Conservation (phyloP, 2,329 filamentous ascomycete genomes). For the Colletotrichum eremochloae region DNA sequence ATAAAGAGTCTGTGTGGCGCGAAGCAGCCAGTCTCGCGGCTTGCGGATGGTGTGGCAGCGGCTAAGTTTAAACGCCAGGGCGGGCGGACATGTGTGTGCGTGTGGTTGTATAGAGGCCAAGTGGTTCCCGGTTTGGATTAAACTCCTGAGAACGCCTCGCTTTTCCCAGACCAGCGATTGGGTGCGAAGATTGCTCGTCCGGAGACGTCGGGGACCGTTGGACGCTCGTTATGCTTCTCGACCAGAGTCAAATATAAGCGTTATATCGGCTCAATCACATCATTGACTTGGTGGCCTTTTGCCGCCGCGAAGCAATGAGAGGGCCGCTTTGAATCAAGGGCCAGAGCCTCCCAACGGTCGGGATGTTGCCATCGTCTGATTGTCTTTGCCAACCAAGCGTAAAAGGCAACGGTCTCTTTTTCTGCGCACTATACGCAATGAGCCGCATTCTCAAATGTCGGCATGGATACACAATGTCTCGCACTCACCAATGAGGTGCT, state of each 20-base stretch:
- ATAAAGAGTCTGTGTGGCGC: not conserved
- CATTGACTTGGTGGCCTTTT: not conserved
- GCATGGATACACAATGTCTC: not conserved
- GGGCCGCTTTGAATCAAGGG: constrained; percentile 20
- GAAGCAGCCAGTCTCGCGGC: not conserved
- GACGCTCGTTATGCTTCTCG: not conserved
- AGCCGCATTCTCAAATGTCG: not conserved
- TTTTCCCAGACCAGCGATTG: not conserved
- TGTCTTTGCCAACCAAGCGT: constrained; percentile 29
- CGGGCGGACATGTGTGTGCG: too few species aligned
- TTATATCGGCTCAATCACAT: not conserved
- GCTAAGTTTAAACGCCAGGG: not conserved
- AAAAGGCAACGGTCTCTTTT: not conserved
- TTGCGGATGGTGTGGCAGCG: not conserved
- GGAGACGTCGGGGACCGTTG: not conserved
- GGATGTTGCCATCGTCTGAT: constrained; percentile 25
- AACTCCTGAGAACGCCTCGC: not conserved
- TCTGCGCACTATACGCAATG: not conserved
- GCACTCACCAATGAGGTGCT: constrained; percentile 37
- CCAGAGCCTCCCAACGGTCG: constrained; percentile 24
- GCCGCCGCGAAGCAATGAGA: constrained; percentile 20
- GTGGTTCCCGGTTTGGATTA: not conserved
- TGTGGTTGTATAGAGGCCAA: not conserved
- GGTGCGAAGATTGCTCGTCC: not conserved
- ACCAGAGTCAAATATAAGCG: not conserved